Conservation (phyloP, 2,329 filamentous ascomycete genomes). For the Pyrenochaeta sp. region DNA sequence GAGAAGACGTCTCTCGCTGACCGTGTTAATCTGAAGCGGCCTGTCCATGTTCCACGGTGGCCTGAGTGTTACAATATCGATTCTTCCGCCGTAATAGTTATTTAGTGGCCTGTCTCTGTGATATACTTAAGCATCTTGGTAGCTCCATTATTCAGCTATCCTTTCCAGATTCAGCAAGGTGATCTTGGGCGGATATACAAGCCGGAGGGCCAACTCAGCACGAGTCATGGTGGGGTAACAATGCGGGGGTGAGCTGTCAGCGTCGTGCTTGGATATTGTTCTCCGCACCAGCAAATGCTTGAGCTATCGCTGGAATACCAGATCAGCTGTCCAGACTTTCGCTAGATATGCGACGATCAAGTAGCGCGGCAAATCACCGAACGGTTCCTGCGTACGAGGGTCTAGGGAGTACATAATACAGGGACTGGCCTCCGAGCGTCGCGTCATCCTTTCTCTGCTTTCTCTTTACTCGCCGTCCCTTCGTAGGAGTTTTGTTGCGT, state of each 20-base stretch:
- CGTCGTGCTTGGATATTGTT: constrained; percentile 32
- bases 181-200: background rate
- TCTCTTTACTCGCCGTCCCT: background rate
- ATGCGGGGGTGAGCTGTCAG: constrained; percentile 30
- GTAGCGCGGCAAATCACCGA: background rate
- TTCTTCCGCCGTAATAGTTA: no score
- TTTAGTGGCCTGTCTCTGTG: no score
- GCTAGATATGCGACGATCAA: constrained; percentile 4
- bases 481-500: background rate
- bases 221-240: constrained; percentile 34
- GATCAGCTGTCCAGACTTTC: background rate
- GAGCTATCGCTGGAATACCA: background rate
- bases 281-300: constrained; percentile 25
- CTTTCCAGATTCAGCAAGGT: no score
- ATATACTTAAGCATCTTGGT: no score
- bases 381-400: background rate
- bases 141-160: no score
- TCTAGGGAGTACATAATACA: background rate
- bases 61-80: no score
- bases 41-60: no score
- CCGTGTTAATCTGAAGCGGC: no score
- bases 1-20: no score
- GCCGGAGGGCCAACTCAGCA: background rate
- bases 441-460: background rate
- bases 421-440: background rate